Percentiles rank a stretch among this genome's conserved stretches.
These are phyloP conservation scores for Aspergillus amoenus DNA, from an alignment of 2,329 filamentous ascomycete genomes.

Conservation along the genomic window DNA sequence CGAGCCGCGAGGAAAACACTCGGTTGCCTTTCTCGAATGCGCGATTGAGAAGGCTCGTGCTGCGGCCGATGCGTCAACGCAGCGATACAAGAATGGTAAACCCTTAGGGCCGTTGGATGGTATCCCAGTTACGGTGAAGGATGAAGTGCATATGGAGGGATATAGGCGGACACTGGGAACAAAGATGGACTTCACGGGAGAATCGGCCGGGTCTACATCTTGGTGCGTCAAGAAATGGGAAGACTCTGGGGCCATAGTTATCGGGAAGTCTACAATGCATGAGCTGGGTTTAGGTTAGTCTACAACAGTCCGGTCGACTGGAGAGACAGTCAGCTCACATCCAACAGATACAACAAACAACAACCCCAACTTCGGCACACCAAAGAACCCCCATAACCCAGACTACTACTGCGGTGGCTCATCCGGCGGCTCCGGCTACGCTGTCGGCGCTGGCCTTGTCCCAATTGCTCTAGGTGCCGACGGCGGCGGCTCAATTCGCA, in stretches of 20 bases:
- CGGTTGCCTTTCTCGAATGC: slow-evolving; percentile 70
- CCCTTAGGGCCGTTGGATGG: slow-evolving; percentile 73
- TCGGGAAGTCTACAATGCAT: slow-evolving; percentile 79
- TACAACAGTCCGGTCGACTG: background rate
- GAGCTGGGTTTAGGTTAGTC: slow-evolving; percentile 68
- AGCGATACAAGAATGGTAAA: slow-evolving; percentile 66
- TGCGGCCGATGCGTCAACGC: slow-evolving; percentile 71
- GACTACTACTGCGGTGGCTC: slow-evolving; percentile 79
- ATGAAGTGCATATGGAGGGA: slow-evolving; percentile 71
- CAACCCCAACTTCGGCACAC: slow-evolving; percentile 72
- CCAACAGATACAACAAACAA: slow-evolving; percentile 74
- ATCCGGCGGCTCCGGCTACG: slow-evolving; percentile 73
- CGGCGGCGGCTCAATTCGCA: slow-evolving; percentile 72
- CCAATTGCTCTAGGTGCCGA: slow-evolving; percentile 73
- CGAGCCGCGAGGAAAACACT: slow-evolving; percentile 59
- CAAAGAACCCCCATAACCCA: slow-evolving; percentile 73
- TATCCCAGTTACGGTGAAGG: slow-evolving; percentile 80
- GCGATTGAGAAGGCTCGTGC: slow-evolving; percentile 62
- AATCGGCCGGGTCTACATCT: slow-evolving; percentile 53
- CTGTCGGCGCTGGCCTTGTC: slow-evolving; percentile 67
- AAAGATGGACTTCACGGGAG: slow-evolving; percentile 55
- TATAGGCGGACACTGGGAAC: slow-evolving; percentile 69
- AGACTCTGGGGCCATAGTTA: slow-evolving; percentile 70
- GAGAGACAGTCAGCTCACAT: background rate
- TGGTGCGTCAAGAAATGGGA: slow-evolving; percentile 72